Evolutionary conservation across 805 yeast species (phyloP), one percentile per base, ranked within the genome.

Genomic region (Teunomyces stri): DNA sequence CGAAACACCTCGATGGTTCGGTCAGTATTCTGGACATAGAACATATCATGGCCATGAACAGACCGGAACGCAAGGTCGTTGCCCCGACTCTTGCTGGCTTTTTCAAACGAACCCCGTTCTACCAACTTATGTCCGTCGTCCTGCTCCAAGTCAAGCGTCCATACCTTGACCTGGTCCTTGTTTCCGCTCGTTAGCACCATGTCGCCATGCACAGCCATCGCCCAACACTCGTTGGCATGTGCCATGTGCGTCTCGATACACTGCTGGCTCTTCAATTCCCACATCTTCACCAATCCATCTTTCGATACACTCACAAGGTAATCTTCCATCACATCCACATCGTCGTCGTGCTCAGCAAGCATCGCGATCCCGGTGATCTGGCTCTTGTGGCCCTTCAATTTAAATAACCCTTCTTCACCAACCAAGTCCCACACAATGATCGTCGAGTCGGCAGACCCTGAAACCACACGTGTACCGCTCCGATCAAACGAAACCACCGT

Each of bases 201-300:
- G 39, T 62, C 66, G 20, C 65, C 66, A 28, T 70, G 64, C 7
- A 65, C 62, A 3, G 81, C 87, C 58, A 90, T 64, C 2, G 87
- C 73, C 98, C 98, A 94, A 69, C 97, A 89, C 65, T 94, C 98
- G 49, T 92, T 91, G 18, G 87, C 76, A 62, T 89, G 96, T 0
- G 97, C 96, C 51, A 90, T 82, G 62, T 91, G 97, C 1, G 98
- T 91, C 63, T 94, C 99, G 4, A 90, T 73, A 67, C 97, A 89
- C 63, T 89, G 96, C 62, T 87, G 89, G 3, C 94, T 71, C 58
- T 84, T 85, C 56, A 94, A 68, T 60, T 94, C 98, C 99, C 99
- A 94, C 30, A 94, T 67, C 63, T 94, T 94, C 55, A 94, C 76
- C 42, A 90, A 71, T 0, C 98, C 98, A 62, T 94, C 99, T 60